phyloP scores from a whole-genome alignment of 2,329 filamentous ascomycete genomes.

The Phaeosphaeriaceae sp. region DNA sequence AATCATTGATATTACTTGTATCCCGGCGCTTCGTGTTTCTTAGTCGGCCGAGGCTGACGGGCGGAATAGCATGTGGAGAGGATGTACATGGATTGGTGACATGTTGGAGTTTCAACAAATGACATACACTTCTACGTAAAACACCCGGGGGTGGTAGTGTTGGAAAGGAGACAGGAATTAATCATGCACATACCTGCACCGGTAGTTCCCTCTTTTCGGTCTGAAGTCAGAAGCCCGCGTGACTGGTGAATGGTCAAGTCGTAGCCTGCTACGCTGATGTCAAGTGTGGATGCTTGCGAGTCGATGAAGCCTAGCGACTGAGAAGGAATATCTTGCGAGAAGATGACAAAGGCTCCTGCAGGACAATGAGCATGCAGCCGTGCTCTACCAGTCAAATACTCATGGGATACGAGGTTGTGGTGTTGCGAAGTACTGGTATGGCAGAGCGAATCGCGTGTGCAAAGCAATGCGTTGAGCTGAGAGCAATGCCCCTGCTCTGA shows the following conservation, averaged over 20 bases:
- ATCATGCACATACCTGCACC: constrained; percentile 65
- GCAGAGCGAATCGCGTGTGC: constrained; percentile 24
- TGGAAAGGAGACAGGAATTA: constrained; percentile 20
- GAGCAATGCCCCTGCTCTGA: constrained; percentile 14
- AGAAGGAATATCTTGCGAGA: constrained; percentile 75
- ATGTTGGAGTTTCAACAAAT: too few relatives aligned
- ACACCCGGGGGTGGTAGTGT: constrained; percentile 6
- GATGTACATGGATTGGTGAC: too few relatives aligned
- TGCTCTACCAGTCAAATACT: not conserved
- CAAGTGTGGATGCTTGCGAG: constrained; percentile 67
- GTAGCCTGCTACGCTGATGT: constrained; percentile 70
- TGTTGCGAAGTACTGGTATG: not conserved
- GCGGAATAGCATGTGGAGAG: too few relatives aligned
- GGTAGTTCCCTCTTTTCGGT: constrained; percentile 74
- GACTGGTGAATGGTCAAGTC: constrained; percentile 84
- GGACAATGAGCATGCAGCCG: constrained; percentile 19
- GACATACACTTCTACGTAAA: too few relatives aligned
- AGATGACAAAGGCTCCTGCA: constrained; percentile 85
- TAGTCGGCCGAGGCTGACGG: too few relatives aligned
- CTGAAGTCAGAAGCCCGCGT: constrained; percentile 78
- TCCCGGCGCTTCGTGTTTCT: too few relatives aligned
- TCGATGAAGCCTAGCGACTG: constrained; percentile 79
- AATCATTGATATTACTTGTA: too few relatives aligned
- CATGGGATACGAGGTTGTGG: not conserved
- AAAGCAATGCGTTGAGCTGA: constrained; percentile 24